A percentile compares a stretch with the other conserved stretches of the same genome.
Evolutionary conservation across 768 basidiomycete genomes (phyloP).

Genomic region (Exsudoporus frostii): DNA sequence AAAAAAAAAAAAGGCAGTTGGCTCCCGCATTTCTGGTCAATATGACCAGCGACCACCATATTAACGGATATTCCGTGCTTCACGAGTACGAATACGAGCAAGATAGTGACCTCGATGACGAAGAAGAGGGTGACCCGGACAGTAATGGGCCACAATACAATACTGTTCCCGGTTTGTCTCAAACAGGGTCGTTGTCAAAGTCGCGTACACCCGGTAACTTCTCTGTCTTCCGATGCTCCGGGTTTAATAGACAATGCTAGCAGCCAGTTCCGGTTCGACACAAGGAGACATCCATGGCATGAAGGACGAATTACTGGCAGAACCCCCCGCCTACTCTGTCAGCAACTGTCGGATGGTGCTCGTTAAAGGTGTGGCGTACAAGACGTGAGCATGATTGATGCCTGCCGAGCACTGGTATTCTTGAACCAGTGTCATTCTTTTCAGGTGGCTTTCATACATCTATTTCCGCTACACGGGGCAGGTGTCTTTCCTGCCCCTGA

Average conservation of each 20-base stretch:
- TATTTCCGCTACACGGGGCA: conserved; percentile 33
- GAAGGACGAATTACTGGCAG: not conserved
- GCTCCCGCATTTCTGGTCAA: conserved; percentile 18
- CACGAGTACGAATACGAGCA: conserved; percentile 28
- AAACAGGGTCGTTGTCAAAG: not conserved
- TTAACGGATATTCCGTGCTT: conserved; percentile 18
- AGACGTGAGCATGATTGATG: conserved; percentile 19
- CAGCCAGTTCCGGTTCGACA: not conserved
- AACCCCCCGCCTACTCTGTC: conserved; percentile 23
- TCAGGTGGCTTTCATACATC: conserved; percentile 27
- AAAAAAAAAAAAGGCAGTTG: conserved; percentile 1
- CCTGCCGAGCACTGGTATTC: not conserved
- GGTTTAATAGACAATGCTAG: not conserved
- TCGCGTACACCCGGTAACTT: conserved; percentile 5
- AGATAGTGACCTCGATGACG: conserved; percentile 32
- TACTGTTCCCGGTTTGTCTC: not conserved
- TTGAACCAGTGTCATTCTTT: not conserved
- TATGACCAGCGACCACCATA: conserved; percentile 21
- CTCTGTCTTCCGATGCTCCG: not conserved
- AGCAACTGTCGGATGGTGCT: conserved; percentile 25
- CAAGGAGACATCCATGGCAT: not conserved
- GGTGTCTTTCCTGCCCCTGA: conserved; percentile 23
- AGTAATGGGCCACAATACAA: too few species aligned
- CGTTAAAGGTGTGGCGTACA: conserved; percentile 28
- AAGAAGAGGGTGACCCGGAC: conserved; percentile 4